A percentile compares a stretch with the other conserved stretches of the same genome.
These are phyloP conservation scores for Ustilaginoidea virens DNA, from an alignment of 2,329 filamentous ascomycete species.

Conservation along the genomic window DNA sequence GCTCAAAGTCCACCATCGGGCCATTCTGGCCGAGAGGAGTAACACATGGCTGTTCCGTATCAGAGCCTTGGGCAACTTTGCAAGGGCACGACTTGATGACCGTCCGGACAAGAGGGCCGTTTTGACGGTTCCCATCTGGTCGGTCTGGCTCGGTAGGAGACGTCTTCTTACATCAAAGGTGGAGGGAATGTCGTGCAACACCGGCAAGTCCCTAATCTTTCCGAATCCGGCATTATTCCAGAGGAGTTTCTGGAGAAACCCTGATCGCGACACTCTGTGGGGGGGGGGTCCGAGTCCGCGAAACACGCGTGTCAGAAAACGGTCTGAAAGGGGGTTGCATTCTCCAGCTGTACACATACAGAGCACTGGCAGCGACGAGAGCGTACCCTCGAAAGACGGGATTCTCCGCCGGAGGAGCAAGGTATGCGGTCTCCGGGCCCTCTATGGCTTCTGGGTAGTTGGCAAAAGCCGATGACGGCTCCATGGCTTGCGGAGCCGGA, in stretches of 20 bases:
- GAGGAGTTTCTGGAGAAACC: slow-evolving; percentile 45
- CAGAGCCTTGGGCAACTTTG: neutral
- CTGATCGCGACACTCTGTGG: slow-evolving; percentile 41
- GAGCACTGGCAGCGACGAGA: slow-evolving; percentile 22
- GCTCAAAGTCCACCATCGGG: slow-evolving; percentile 23
- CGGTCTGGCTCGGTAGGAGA: no score
- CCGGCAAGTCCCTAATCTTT: slow-evolving; percentile 28
- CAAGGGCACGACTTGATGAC: no score
- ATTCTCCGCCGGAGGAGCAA: slow-evolving; percentile 36
- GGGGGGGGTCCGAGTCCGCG: neutral
- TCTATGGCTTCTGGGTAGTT: slow-evolving; percentile 25
- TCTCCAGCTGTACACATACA: slow-evolving; percentile 2
- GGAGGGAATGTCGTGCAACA: slow-evolving; percentile 27
- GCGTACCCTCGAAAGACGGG: slow-evolving; percentile 53
- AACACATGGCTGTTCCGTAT: slow-evolving; percentile 38
- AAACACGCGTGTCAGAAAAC: neutral
- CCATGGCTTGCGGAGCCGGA: no score
- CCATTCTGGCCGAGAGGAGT: slow-evolving; percentile 29
- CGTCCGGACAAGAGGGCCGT: no score
- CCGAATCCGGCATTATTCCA: slow-evolving; percentile 54
- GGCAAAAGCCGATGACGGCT: slow-evolving; percentile 15
- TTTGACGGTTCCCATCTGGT: no score
- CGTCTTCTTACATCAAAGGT: slow-evolving; percentile 30
- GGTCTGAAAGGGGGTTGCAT: neutral
- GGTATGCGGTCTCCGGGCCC: slow-evolving; percentile 20